phyloP scores from a whole-genome alignment of 1,284 basidiomycete genomes.

The Pterulicium gracile region DNA sequence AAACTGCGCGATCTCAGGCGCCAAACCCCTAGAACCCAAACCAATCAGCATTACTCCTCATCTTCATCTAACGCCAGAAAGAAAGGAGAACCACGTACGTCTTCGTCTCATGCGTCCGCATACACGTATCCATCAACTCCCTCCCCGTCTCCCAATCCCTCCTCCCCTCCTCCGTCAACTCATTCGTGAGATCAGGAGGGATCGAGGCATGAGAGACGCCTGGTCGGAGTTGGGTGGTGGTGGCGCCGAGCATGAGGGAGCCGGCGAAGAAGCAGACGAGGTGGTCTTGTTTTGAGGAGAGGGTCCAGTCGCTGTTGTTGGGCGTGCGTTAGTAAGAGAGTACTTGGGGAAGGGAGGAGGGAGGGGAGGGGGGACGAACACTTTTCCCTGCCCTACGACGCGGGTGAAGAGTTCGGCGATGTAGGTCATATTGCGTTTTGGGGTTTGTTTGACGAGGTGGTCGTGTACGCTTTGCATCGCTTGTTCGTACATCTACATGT shows the following conservation, averaged over 20 bases:
- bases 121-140: slow-evolving; percentile 70
- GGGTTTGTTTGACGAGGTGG: slow-evolving; percentile 53
- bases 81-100: no score
- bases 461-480: slow-evolving; percentile 69
- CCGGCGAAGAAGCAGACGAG: slow-evolving; percentile 72
- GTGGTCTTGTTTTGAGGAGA: slow-evolving; percentile 68
- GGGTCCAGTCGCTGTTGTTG: slow-evolving; percentile 33
- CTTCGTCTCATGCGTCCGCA: slow-evolving; percentile 69
- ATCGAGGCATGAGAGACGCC: slow-evolving; percentile 29
- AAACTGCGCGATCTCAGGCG: slow-evolving; percentile 57
- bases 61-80: slow-evolving; percentile 9
- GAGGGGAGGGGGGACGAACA: slow-evolving; percentile 4
- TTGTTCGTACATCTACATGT: slow-evolving; percentile 63
- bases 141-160: slow-evolving; percentile 74
- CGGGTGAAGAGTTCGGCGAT: slow-evolving; percentile 60
- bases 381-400: slow-evolving; percentile 19
- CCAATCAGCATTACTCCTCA: neutral
- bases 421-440: slow-evolving; percentile 46
- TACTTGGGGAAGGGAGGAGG: no score
- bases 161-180: slow-evolving; percentile 40
- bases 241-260: slow-evolving; percentile 56
- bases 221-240: slow-evolving; percentile 36
- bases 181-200: slow-evolving; percentile 33
- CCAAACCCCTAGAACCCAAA: slow-evolving; percentile 33
- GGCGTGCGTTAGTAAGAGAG: slow-evolving; percentile 4